phyloP scores from a whole-genome alignment of 257 asterid genomes.

The Gentiana macrophylla region DNA sequence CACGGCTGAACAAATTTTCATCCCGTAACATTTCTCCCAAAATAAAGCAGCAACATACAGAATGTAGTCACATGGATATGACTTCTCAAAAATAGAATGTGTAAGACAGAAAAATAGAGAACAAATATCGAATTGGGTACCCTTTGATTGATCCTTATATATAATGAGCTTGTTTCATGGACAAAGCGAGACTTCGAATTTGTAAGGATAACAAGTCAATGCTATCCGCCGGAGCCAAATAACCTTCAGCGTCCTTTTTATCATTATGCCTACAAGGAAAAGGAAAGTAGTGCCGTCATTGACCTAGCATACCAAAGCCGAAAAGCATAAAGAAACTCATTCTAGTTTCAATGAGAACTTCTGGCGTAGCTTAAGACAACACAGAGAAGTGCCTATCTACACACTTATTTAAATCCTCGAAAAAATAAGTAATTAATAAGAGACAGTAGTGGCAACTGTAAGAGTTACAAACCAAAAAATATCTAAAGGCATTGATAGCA shows the following conservation, averaged over 20 bases:
- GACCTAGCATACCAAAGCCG: background rate
- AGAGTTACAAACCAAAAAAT: no score
- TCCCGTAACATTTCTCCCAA: background rate
- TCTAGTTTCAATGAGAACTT: background rate
- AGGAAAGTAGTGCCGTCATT: conserved; percentile 14
- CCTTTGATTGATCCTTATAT: conserved; percentile 56
- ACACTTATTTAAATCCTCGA: no score
- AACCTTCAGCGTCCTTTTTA: conserved; percentile 27
- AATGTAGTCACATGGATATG: background rate
- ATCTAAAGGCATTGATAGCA: no score
- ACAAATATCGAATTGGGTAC: conserved; percentile 20
- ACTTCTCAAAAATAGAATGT: background rate
- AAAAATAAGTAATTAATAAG: no score
- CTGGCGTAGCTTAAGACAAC: no score
- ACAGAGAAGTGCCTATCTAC: no score
- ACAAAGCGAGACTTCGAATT: conserved; percentile 35
- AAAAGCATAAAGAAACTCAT: conserved; percentile 5
- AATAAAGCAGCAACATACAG: background rate
- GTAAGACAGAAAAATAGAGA: background rate
- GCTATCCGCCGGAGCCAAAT: conserved; percentile 24
- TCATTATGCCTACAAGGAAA: conserved; percentile 52
- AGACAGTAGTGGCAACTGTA: no score
- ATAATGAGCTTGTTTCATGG: conserved; percentile 30
- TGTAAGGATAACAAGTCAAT: conserved; percentile 45
- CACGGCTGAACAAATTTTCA: background rate